Conservation (phyloP, 2,329 filamentous ascomycete genomes). For the Triangularia verruculosa region DNA sequence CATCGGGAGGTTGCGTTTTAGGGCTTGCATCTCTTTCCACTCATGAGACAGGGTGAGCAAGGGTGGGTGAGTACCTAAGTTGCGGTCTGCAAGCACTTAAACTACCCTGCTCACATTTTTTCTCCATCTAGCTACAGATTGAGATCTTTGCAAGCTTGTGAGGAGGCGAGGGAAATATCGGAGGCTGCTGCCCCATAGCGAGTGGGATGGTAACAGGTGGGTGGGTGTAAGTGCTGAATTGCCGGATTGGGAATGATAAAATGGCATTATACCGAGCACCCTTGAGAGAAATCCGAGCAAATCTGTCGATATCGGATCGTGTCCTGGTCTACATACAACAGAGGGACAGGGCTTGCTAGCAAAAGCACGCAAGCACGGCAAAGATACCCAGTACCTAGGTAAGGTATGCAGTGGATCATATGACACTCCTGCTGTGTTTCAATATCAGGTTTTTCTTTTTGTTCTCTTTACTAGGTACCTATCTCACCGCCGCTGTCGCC, state of each 20-base stretch:
- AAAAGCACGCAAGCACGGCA: no score
- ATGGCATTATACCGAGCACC: neutral
- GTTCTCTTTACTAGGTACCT: neutral
- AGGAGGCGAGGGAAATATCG: neutral
- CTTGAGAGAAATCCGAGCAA: neutral
- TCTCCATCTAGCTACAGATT: neutral
- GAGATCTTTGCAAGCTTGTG: neutral
- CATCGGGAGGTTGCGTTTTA: slow-evolving; percentile 4
- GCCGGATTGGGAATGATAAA: slow-evolving; percentile 8
- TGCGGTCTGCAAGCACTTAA: slow-evolving; percentile 7
- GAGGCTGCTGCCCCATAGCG: neutral
- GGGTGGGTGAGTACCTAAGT: no score
- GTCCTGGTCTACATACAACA: neutral
- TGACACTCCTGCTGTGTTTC: neutral
- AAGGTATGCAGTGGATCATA: no score
- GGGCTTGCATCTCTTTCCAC: neutral
- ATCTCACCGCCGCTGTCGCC: neutral
- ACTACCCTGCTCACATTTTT: neutral
- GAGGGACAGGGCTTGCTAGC: neutral
- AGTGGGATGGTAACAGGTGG: neutral
- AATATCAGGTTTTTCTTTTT: neutral
- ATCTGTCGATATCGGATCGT: slow-evolving; percentile 2
- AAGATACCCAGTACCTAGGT: neutral
- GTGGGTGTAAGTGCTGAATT: slow-evolving; percentile 3
- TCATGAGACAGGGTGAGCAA: neutral